A percentile compares a stretch with the other conserved stretches of the same genome.
Evolutionary conservation across 495 filamentous ascomycete genomes (phyloP).

Genomic region (Tuber calosporum): DNA sequence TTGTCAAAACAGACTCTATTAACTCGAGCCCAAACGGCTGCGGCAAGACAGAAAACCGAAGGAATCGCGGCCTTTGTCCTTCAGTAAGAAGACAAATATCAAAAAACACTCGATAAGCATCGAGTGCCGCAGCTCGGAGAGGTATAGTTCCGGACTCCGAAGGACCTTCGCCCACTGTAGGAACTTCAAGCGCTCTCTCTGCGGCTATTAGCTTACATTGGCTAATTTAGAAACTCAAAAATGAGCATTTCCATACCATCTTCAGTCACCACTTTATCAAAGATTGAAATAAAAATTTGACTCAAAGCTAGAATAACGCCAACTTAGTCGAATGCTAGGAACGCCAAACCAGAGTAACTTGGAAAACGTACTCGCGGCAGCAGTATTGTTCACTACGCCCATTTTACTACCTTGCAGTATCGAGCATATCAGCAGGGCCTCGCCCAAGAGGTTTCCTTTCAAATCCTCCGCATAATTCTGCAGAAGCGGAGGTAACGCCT

Average conservation of each 20-base stretch:
- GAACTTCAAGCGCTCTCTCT: conserved; percentile 50
- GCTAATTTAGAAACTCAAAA: conserved; percentile 6
- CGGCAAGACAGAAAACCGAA: conserved; percentile 66
- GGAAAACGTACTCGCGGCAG: conserved; percentile 58
- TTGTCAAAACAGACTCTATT: conserved; percentile 79
- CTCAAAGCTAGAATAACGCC: conserved; percentile 54
- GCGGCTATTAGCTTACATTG: conserved; percentile 6
- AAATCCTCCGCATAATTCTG: conserved; percentile 84
- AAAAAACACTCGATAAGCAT: conserved; percentile 82
- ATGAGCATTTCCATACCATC: conserved; percentile 52
- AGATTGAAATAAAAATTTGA: conserved; percentile 83
- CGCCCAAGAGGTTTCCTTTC: conserved; percentile 70
- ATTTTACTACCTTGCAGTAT: conserved; percentile 83
- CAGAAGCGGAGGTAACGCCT: conserved; percentile 81
- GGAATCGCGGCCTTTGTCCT: conserved; percentile 68
- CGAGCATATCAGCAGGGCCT: conserved; percentile 80
- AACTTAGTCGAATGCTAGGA: conserved; percentile 10
- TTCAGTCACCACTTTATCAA: conserved; percentile 80
- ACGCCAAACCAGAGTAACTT: background rate
- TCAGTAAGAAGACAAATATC: conserved; percentile 86
- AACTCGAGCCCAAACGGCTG: conserved; percentile 81
- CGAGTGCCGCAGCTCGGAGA: conserved; percentile 68
- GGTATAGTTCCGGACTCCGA: conserved; percentile 56
- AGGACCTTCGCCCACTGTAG: conserved; percentile 55
- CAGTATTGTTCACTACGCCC: conserved; percentile 85